A percentile compares a stretch with the other conserved stretches of the same genome.
Evolutionary conservation across 164 flowering plant species (phyloP).

Genomic region (Annona cherimola): DNA sequence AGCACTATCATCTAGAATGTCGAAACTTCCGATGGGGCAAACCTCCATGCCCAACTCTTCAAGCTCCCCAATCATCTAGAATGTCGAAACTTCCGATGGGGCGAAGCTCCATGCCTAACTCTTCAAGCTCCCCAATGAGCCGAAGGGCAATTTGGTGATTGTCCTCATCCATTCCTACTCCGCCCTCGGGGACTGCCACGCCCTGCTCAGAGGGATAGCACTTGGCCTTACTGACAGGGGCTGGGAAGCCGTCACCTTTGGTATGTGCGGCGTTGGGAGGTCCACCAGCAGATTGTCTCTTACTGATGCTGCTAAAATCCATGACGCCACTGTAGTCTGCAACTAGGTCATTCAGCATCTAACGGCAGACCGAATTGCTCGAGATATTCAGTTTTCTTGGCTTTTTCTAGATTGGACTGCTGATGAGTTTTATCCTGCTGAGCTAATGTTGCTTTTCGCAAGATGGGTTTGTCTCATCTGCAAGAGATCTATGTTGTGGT

Average conservation of each 20-base stretch:
- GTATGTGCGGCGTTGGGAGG: conserved; percentile 82
- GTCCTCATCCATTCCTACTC: conserved; percentile 77
- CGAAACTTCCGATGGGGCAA: conserved; percentile 39
- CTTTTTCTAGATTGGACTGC: background rate
- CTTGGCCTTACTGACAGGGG: conserved; percentile 58
- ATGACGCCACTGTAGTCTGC: conserved; percentile 69
- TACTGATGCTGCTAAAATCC: conserved; percentile 72
- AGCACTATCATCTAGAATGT: conserved; percentile 11
- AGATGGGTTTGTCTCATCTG: background rate
- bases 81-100: conserved; percentile 28
- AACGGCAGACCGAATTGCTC: conserved; percentile 32
- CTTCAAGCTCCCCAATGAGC: conserved; percentile 40
- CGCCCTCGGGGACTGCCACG: conserved; percentile 80
- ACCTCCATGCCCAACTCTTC: conserved; percentile 53
- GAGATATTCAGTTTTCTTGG: background rate
- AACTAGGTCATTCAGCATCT: conserved; percentile 47
- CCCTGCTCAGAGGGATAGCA: conserved; percentile 71
- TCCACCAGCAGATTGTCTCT: conserved; percentile 77
- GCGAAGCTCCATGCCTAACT: conserved; percentile 49
- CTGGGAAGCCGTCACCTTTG: conserved; percentile 59
- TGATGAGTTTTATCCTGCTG: background rate
- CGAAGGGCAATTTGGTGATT: conserved; percentile 33
- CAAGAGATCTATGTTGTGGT: no score
- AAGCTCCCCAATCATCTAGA: conserved; percentile 31
- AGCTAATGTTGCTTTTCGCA: background rate